Evolutionary conservation across 495 filamentous ascomycete species (phyloP).

Genomic region (Terfezia boudieri): DNA sequence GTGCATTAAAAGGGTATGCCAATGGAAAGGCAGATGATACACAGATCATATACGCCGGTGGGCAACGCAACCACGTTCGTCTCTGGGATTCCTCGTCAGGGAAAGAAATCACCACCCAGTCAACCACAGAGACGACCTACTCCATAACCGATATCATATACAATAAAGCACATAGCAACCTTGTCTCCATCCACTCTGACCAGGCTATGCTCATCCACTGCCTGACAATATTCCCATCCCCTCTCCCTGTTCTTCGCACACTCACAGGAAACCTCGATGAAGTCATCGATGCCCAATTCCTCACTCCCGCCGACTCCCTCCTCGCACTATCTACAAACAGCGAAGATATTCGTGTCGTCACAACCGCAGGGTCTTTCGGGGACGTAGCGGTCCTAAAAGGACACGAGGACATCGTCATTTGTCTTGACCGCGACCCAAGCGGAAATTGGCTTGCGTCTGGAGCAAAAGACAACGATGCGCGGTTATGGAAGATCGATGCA

Average conservation of each 20-base stretch:
- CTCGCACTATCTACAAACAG: conserved; percentile 88
- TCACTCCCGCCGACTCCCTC: conserved; percentile 53
- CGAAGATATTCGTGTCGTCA: conserved; percentile 74
- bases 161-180: conserved; percentile 28
- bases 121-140: conserved; percentile 20
- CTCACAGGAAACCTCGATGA: conserved; percentile 96
- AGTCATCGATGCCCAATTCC: conserved; percentile 76
- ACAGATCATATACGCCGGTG: conserved; percentile 53
- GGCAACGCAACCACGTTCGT: conserved; percentile 59
- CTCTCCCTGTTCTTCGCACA: conserved; percentile 31
- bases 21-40: neutral
- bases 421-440: conserved; percentile 83
- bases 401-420: conserved; percentile 89
- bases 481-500: conserved; percentile 75
- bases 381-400: conserved; percentile 69
- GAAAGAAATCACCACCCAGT: conserved; percentile 53
- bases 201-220: conserved; percentile 66
- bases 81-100: conserved; percentile 62
- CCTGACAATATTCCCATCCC: conserved; percentile 16
- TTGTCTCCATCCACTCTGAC: conserved; percentile 71
- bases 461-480: conserved; percentile 86
- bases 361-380: conserved; percentile 48
- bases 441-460: conserved; percentile 91
- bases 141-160: conserved; percentile 30
- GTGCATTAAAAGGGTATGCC: conserved; percentile 6